A percentile compares a stretch with the other conserved stretches of the same genome.
phyloP scores from a whole-genome alignment of 345 rosid species.

The Brassica carinata region DNA sequence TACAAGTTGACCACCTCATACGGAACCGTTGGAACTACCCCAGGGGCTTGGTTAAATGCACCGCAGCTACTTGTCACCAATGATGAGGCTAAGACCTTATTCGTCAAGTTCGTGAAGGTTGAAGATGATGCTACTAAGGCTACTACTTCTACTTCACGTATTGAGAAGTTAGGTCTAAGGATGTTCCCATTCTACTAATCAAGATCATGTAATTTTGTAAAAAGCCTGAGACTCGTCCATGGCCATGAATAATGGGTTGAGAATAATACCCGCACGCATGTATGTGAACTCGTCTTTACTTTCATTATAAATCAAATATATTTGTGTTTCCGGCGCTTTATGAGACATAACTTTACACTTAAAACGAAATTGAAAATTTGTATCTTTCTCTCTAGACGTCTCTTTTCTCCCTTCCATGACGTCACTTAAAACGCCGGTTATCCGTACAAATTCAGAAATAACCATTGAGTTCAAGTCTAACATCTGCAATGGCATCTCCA shows the following conservation, averaged over 20 bases:
- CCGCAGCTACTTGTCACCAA: not conserved
- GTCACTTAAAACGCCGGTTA: not conserved
- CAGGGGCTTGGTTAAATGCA: not conserved
- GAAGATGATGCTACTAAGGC: not conserved
- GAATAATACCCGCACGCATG: not conserved
- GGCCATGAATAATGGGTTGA: slow-evolving; percentile 22
- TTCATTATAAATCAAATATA: not conserved
- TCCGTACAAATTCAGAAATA: not conserved
- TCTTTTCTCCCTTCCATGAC: not conserved
- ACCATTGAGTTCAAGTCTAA: slow-evolving; percentile 15
- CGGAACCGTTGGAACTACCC: not conserved
- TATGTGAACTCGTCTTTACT: not conserved
- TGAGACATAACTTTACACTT: too few species aligned
- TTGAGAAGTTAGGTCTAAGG: slow-evolving; percentile 13
- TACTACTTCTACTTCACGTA: not conserved
- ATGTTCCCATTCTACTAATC: slow-evolving; percentile 26
- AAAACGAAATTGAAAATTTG: not conserved
- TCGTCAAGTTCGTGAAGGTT: not conserved
- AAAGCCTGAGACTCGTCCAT: slow-evolving; percentile 19
- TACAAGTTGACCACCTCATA: not conserved
- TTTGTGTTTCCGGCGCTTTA: not conserved
- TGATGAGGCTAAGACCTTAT: not conserved
- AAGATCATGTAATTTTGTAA: not conserved
- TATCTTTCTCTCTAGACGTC: too few species aligned
- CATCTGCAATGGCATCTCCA: slow-evolving; percentile 11